Percentiles rank a stretch among this genome's conserved stretches.
Conservation (phyloP, 148 eudicot genomes). For the Mesembryanthemum crystallinum region DNA sequence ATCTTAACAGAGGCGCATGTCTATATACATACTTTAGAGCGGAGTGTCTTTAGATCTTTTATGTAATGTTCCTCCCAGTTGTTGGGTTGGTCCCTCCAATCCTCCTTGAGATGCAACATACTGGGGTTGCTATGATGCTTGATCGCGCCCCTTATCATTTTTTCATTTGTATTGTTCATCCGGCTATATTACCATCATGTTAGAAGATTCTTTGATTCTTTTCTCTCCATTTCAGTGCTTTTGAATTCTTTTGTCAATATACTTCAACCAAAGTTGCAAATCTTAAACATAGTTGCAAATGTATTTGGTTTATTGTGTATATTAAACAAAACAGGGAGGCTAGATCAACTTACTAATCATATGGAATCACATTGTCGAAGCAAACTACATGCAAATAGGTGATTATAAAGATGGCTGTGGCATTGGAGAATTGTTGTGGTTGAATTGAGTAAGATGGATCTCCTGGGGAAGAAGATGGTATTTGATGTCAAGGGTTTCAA, state of each 20-base stretch:
- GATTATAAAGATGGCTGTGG: constrained; percentile 13
- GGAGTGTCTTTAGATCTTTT: constrained; percentile 10
- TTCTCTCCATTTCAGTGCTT: constrained; percentile 1
- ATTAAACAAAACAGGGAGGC: background rate
- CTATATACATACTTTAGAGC: constrained; percentile 13
- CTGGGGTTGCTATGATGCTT: constrained; percentile 15
- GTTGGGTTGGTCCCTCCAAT: constrained; percentile 11
- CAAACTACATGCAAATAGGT: background rate
- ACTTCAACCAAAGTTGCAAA: background rate
- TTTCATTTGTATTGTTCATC: constrained; percentile 9
- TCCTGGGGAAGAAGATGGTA: constrained; percentile 67
- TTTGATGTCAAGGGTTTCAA: constrained; percentile 44
- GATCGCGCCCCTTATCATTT: constrained; percentile 9
- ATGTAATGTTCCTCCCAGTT: constrained; percentile 16
- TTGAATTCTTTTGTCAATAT: background rate
- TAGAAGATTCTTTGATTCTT: constrained; percentile 26
- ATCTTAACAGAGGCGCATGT: constrained; percentile 13
- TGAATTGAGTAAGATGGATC: constrained; percentile 49
- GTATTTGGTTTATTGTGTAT: background rate
- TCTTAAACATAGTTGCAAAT: background rate
- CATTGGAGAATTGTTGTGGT: constrained; percentile 17
- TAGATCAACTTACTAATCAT: background rate
- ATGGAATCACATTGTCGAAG: background rate
- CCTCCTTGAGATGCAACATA: constrained; percentile 7
- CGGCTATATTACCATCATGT: background rate